Evolutionary conservation across 1,284 basidiomycete species (phyloP).

Genomic region (Melampsora americana): DNA sequence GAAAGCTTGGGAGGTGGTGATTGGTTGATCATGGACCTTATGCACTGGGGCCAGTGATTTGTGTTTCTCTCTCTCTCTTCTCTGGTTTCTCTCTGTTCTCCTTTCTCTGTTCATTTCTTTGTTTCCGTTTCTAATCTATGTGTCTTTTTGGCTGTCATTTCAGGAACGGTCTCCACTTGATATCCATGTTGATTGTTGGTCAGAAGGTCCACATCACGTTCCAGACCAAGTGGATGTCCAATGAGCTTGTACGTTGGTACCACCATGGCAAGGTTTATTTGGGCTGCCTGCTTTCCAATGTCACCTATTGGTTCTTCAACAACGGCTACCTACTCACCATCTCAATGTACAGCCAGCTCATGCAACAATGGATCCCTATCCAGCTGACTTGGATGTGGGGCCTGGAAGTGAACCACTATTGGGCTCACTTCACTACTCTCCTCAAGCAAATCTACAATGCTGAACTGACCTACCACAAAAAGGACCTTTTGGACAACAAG

Average conservation of each 20-base stretch:
- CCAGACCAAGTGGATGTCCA: no score
- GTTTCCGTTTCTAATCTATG: background rate
- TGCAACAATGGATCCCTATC: conserved; percentile 4
- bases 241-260: no score
- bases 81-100: no score
- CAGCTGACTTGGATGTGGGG: conserved; percentile 6
- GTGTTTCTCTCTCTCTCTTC: no score
- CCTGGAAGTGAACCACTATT: conserved; percentile 1
- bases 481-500: background rate
- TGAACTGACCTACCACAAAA: background rate
- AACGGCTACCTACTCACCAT: conserved; percentile 19
- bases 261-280: background rate
- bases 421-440: conserved; percentile 4
- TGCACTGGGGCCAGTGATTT: background rate
- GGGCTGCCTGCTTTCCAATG: background rate
- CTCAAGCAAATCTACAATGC: background rate
- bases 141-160: background rate
- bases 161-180: conserved; percentile 6
- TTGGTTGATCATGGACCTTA: background rate
- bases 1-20: background rate
- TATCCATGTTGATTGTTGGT: background rate
- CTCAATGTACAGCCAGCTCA: conserved; percentile 6
- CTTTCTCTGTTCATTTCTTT: no score
- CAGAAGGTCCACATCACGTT: no score
- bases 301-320: conserved; percentile 16